A percentile compares a stretch with the other conserved stretches of the same genome.
phyloP scores from a whole-genome alignment of 2,329 filamentous ascomycete species.

The Acephala macrosclerotiorum region DNA sequence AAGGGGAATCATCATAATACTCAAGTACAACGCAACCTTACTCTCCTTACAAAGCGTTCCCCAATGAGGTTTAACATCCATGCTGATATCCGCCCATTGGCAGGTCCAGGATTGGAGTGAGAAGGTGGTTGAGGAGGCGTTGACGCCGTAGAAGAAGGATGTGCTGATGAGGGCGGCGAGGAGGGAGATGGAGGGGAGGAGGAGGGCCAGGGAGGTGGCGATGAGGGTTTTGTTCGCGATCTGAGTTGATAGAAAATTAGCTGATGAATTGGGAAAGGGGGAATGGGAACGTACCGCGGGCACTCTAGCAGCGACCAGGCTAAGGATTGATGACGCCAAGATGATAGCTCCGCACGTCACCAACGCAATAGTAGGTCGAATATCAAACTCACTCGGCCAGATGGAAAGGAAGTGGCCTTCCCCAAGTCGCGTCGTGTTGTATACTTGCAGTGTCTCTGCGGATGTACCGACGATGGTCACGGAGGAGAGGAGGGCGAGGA shows the following conservation, averaged over 20 bases:
- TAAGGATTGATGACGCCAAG: constrained; percentile 54
- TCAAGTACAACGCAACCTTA: constrained; percentile 60
- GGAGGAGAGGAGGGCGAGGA: constrained; percentile 58
- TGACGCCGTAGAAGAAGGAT: constrained; percentile 64
- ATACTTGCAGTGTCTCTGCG: constrained; percentile 61
- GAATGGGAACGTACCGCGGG: constrained; percentile 53
- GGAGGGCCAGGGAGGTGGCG: constrained; percentile 40
- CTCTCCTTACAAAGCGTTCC: constrained; percentile 63
- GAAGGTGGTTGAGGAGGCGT: constrained; percentile 58
- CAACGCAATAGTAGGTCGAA: constrained; percentile 62
- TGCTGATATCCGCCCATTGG: constrained; percentile 62
- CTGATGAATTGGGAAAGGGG: neutral
- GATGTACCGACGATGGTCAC: constrained; percentile 62
- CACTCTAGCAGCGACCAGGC: constrained; percentile 57
- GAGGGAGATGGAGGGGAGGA: constrained; percentile 52
- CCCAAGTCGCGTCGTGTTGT: constrained; percentile 58
- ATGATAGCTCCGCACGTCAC: constrained; percentile 60
- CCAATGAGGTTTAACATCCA: constrained; percentile 61
- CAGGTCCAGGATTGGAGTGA: constrained; percentile 69
- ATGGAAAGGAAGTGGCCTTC: constrained; percentile 59
- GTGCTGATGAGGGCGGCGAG: constrained; percentile 59
- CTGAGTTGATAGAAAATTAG: constrained; percentile 40
- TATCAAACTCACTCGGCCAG: constrained; percentile 65
- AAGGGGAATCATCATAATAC: constrained; percentile 63
- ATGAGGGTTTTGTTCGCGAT: constrained; percentile 47